Evolutionary conservation across 345 rosid species (phyloP), one percentile per base, ranked within the genome.

Genomic region (Eucalyptus polyanthemos): DNA sequence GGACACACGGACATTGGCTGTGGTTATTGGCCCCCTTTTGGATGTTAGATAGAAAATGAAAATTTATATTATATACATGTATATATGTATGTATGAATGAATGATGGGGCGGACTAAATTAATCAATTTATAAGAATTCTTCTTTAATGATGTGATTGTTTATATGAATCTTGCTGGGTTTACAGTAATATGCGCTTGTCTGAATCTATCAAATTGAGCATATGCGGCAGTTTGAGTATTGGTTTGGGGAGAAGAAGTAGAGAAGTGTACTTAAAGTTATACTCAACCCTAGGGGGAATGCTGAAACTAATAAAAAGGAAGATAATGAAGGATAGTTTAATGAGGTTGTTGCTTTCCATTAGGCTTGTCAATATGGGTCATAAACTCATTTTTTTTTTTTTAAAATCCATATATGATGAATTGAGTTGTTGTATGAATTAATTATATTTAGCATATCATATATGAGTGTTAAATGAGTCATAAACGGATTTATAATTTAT

Each of bases 281-380:
- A n/a, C 76, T n/a, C 76, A 14, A 65, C 76, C n/a, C 37, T 4
- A 65, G 37, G 14, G 37, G 37, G 37, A 14, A 65, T 4, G 37
- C 10, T 0, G 3, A 65, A 65, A 14, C 76, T 1, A 5, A 65
- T 8, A n/a, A 15, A n/a, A 65, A n/a, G 21, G 22, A 65, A 65
- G 17, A 34, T 2, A 65, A 15, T 56, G 62, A 24, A 2, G 13
- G 62, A 5, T 2, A 10, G 0, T 56, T 4, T 25, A 22, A 0
- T 56, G 29, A 22, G 0, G 62, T 11, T 56, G 29, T 4, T 24
- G 29, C 27, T 56, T 56, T 0, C 6, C 27, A 56, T 56, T 24
- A 24, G 14, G 0, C 62, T 0, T 0, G 3, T 24, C 6, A 56
- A 24, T 0, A 56, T 24, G 13, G 27, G 3, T 56, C 0, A 56